Evolutionary conservation across 169 alveolate species (phyloP).

Genomic region (Plasmodium cynomolgi): DNA sequence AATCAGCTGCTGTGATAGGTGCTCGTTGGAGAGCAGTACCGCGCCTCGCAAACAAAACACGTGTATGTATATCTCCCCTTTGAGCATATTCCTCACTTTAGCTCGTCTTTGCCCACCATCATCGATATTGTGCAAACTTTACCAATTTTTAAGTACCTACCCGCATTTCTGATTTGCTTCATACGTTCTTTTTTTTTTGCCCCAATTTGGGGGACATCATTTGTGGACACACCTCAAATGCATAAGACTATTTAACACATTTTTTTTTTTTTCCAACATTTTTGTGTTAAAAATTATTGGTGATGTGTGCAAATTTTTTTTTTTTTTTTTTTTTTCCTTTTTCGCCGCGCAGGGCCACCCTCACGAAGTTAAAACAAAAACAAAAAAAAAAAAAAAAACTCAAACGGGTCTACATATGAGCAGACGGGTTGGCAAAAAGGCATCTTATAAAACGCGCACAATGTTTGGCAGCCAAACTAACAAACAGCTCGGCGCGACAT

Average conservation of each 20-base stretch:
- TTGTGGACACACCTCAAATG: not conserved
- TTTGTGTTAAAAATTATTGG: not conserved
- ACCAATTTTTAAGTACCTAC: not conserved
- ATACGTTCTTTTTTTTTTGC: not conserved
- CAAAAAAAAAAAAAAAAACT: too few species aligned
- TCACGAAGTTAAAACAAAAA: not conserved
- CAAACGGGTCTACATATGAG: not conserved
- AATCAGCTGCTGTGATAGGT: not conserved
- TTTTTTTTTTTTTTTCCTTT: not conserved
- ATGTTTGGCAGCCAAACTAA: not conserved
- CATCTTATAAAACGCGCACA: not conserved
- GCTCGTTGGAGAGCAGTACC: not conserved
- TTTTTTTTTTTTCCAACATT: constrained; percentile 3
- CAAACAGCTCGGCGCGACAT: not conserved
- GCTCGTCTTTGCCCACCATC: not conserved
- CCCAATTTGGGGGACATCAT: not conserved
- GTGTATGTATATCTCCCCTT: not conserved
- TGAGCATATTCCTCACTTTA: not conserved
- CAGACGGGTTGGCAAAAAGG: not conserved
- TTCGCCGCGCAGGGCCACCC: not conserved
- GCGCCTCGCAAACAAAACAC: not conserved
- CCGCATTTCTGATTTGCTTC: not conserved
- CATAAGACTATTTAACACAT: not conserved
- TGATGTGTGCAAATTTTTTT: not conserved
- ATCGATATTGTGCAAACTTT: not conserved